phyloP scores from a whole-genome alignment of 2,329 filamentous ascomycete species.

The Clarireedia monteithiana region DNA sequence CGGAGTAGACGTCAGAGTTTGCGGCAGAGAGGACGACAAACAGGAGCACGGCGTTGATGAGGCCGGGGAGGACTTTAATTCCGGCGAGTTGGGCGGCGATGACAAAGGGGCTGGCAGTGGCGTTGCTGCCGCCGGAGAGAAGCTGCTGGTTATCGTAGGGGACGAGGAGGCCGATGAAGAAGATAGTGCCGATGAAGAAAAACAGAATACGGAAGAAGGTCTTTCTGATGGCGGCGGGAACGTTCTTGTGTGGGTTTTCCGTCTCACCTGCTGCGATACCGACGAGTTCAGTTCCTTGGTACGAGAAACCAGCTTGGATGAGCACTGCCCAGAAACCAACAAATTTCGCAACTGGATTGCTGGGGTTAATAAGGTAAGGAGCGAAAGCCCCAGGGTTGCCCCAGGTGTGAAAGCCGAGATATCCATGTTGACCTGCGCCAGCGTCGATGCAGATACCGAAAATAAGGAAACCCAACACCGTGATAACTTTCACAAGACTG shows the following conservation, averaged over 20 bases:
- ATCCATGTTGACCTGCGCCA: conserved; percentile 51
- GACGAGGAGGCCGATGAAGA: conserved; percentile 51
- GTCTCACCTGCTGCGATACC: conserved; percentile 61
- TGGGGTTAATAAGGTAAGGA: conserved; percentile 47
- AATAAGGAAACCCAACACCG: conserved; percentile 67
- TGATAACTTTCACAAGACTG: conserved; percentile 68
- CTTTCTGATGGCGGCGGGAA: conserved; percentile 57
- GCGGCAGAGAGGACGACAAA: conserved; percentile 50
- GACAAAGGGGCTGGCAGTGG: conserved; percentile 45
- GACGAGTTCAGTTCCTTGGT: conserved; percentile 55
- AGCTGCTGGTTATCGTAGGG: conserved; percentile 45
- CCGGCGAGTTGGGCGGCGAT: conserved; percentile 54
- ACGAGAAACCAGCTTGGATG: conserved; percentile 41
- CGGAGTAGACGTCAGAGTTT: conserved; percentile 51
- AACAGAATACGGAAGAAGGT: conserved; percentile 50
- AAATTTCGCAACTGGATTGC: conserved; percentile 36
- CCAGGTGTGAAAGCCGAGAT: conserved; percentile 53
- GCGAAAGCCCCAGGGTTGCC: conserved; percentile 53
- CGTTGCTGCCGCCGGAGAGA: conserved; percentile 44
- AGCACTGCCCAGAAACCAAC: conserved; percentile 63
- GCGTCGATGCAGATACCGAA: conserved; percentile 70
- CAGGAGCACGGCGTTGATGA: conserved; percentile 55
- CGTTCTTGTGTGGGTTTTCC: conserved; percentile 49
- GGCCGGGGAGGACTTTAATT: conserved; percentile 44
- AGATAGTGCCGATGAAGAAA: conserved; percentile 43